phyloP scores from a whole-genome alignment of 345 rosid genomes.

The Citrus cavaleriei region DNA sequence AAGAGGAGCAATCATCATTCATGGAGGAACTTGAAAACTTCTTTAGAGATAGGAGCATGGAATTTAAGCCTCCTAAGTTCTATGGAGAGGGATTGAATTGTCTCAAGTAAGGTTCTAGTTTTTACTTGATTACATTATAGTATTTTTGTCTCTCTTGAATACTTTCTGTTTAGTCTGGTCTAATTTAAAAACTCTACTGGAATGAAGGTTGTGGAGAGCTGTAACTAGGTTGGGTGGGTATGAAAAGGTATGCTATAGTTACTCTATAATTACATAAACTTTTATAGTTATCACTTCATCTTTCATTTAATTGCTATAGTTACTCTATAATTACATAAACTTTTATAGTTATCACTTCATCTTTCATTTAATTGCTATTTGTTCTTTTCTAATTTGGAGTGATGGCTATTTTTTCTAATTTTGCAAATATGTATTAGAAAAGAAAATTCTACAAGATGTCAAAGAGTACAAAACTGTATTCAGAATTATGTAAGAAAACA shows the following conservation, averaged over 20 bases:
- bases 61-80: constrained; percentile 74
- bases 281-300: neutral
- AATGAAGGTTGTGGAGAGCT: constrained; percentile 65
- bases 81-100: constrained; percentile 67
- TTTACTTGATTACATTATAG: neutral
- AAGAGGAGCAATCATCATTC: constrained; percentile 58
- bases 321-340: neutral
- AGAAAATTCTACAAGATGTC: neutral
- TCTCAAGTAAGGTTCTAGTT: constrained; percentile 47
- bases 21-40: constrained; percentile 55
- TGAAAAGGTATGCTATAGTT: constrained; percentile 46
- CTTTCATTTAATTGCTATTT: neutral
- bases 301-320: neutral
- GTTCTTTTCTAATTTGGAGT: neutral
- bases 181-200: constrained; percentile 14
- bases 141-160: neutral
- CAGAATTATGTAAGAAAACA: neutral
- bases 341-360: neutral
- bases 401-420: neutral
- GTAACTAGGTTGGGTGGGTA: constrained; percentile 70
- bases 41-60: constrained; percentile 53
- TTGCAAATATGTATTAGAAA: neutral
- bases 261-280: neutral
- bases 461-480: neutral
- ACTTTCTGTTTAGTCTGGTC: neutral